phyloP scores from a whole-genome alignment of 2,329 filamentous ascomycete species.

The Achaetomium macrosporum region DNA sequence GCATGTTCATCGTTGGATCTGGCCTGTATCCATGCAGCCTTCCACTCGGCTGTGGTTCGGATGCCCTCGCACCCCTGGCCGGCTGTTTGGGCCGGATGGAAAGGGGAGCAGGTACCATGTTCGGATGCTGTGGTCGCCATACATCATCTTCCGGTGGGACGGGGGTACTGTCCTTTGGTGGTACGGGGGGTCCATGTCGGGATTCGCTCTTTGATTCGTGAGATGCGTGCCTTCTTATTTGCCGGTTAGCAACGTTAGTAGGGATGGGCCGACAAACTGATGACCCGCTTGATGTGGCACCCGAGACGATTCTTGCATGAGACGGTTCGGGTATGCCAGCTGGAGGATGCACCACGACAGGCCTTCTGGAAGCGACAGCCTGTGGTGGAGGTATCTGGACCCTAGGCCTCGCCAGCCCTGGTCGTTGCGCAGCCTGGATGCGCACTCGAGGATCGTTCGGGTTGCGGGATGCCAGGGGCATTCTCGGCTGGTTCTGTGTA shows the following conservation, averaged over 20 bases:
- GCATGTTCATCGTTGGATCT: not conserved
- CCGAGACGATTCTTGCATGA: not conserved
- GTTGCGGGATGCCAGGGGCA: not conserved
- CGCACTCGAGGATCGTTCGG: not conserved
- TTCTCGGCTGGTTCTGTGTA: not conserved
- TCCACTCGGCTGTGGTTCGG: not conserved
- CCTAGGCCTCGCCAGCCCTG: not conserved
- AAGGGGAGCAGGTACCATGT: conserved; percentile 1
- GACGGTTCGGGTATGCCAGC: not conserved
- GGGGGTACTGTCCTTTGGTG: not conserved
- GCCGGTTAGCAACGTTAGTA: not conserved
- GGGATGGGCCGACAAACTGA: not conserved
- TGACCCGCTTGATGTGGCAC: not conserved
- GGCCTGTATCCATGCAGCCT: not conserved
- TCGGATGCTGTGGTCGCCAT: not conserved
- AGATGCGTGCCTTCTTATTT: not conserved
- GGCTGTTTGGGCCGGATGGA: not conserved
- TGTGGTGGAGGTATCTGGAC: not conserved
- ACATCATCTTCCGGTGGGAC: not conserved
- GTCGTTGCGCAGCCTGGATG: not conserved
- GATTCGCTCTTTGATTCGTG: not conserved
- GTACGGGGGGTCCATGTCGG: not conserved
- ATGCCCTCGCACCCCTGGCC: not conserved
- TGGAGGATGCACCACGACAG: not conserved
- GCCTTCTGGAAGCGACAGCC: not conserved